phyloP scores from a whole-genome alignment of 352 stramenopile genomes.

The Globisporangium lucens region DNA sequence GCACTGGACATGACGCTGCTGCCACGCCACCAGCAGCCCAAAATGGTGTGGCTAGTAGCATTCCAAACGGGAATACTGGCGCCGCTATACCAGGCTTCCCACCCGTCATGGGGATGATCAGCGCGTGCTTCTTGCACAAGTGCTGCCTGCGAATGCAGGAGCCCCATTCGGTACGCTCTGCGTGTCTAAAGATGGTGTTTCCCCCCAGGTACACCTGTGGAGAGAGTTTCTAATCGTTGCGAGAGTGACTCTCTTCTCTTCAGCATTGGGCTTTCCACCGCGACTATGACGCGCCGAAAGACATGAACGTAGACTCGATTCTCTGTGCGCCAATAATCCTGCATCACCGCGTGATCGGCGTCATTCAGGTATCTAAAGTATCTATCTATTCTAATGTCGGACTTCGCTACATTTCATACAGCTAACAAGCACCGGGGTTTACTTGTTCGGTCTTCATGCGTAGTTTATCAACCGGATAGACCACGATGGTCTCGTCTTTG shows the following conservation, averaged over 20 bases:
- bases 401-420: neutral
- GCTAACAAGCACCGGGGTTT: no score
- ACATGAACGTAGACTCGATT: slow-evolving; percentile 51
- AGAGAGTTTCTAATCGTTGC: neutral
- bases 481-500: slow-evolving; percentile 12
- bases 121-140: slow-evolving; percentile 51
- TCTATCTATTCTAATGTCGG: neutral
- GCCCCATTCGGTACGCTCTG: slow-evolving; percentile 28
- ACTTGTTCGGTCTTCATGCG: no score
- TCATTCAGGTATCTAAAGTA: slow-evolving; percentile 33
- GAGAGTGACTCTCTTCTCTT: neutral
- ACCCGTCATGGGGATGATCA: slow-evolving; percentile 55
- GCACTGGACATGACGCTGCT: neutral
- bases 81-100: slow-evolving; percentile 24
- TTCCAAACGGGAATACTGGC: neutral
- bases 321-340: slow-evolving; percentile 53
- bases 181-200: no score
- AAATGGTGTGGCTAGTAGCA: neutral
- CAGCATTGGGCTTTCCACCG: slow-evolving; percentile 57
- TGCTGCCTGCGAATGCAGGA: slow-evolving; percentile 63
- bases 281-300: slow-evolving; percentile 56
- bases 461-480: slow-evolving; percentile 59
- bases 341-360: slow-evolving; percentile 47
- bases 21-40: neutral
- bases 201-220: neutral